Base-by-base conservation (phyloP, 2,329 filamentous ascomycete species). In the Pseudogymnoascus verrucosus region DNA sequence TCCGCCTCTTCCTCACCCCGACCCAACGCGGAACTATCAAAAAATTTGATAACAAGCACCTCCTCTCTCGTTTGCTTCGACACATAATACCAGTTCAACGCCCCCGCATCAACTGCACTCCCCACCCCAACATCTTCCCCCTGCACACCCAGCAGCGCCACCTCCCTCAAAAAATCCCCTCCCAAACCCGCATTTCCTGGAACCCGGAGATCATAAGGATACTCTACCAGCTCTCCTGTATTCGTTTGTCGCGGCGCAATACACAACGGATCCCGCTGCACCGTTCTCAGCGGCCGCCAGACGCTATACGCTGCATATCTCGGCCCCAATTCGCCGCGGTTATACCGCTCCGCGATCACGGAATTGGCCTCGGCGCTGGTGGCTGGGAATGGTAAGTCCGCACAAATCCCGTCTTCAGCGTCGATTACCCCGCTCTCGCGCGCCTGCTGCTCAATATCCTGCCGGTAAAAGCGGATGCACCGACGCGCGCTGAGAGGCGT, bases 101-200 rank as follows among this genome's bases (percentile, higher is more conserved):
- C 12, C 23, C 44, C 37, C 39, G 16, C 44, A 21, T 51, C 60
- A 47, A 34, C 44, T 2, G 8, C 12, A 21, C 7, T 11, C 6
- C 7, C 5, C 19, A 4, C 37, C 16, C 12, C 26, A 1, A n/a
- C 16, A 10, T 34, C 51, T 5, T 62, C 39, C 12, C 39, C n/a
- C 19, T 42, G 60, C 2, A 62, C 60, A 31, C 60, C 60, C 34
- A 62, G 5, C 14, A 62, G 16, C 7, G 60, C 39, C 39, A 42
- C 60, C 19, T 62, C 60, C 6, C 44, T 16, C 39, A 62, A 31
- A 54, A 62, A 62, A 19, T 62, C 60, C 23, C 60, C 60, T 34
- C 37, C 37, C 26, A 62, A n/a, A 7, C 54, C 60, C 21, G 31
- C 14, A 42, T 42, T 10, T 8, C 60, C 60, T 7, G 14, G 7